Evolutionary conservation across 2,329 filamentous ascomycete genomes (phyloP).

Genomic region (Cytospora mali): DNA sequence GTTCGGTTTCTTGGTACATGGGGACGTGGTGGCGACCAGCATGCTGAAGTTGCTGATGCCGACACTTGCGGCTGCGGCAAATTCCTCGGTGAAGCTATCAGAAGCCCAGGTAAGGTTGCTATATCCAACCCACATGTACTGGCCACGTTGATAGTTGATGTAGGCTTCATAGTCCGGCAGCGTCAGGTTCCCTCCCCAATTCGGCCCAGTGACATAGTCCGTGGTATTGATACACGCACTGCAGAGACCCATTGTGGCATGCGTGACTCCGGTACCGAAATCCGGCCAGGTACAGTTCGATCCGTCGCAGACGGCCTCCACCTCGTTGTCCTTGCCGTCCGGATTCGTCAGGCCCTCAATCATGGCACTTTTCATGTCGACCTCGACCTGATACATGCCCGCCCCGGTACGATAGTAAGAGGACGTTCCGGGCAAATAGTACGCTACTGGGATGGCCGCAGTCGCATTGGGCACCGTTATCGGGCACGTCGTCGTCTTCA

Average conservation of each 20-base stretch:
- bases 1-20: slow-evolving; percentile 25
- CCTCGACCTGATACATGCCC: slow-evolving; percentile 32
- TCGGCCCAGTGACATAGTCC: slow-evolving; percentile 23
- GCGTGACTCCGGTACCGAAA: slow-evolving; percentile 30
- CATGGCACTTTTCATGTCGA: slow-evolving; percentile 38
- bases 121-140: slow-evolving; percentile 28
- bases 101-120: slow-evolving; percentile 30
- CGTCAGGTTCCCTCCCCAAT: slow-evolving; percentile 27
- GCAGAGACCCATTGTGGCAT: slow-evolving; percentile 35
- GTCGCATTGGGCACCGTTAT: slow-evolving; percentile 24
- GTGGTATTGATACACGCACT: slow-evolving; percentile 34
- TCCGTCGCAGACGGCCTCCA: slow-evolving; percentile 31
- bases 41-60: slow-evolving; percentile 32
- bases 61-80: slow-evolving; percentile 20
- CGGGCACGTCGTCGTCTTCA: slow-evolving; percentile 32
- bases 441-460: slow-evolving; percentile 16
- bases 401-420: slow-evolving; percentile 31
- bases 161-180: slow-evolving; percentile 31
- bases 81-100: slow-evolving; percentile 28
- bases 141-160: slow-evolving; percentile 25
- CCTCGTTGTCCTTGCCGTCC: slow-evolving; percentile 30
- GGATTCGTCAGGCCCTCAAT: slow-evolving; percentile 36
- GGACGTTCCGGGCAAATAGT: slow-evolving; percentile 22
- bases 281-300: slow-evolving; percentile 34
- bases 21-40: slow-evolving; percentile 28